Evolutionary conservation across 2,329 filamentous ascomycete genomes (phyloP), one percentile per base, ranked within the genome.

Genomic region (Myriosclerotinia duriaeana): DNA sequence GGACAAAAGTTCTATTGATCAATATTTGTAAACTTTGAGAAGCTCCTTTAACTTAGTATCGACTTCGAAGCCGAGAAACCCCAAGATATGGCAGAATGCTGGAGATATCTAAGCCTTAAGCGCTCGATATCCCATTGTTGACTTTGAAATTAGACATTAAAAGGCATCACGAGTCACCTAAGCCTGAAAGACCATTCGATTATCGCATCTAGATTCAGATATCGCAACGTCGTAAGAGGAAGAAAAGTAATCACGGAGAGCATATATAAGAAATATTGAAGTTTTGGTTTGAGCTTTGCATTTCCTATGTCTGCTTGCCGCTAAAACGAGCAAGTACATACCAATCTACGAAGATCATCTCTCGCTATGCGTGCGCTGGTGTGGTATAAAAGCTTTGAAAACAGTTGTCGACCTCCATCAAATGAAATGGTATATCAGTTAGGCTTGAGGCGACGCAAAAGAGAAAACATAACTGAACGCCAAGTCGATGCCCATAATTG

Each of bases 371-470:
- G 44, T 60, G 54, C 38, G 61, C 61, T 55, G 48, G 26, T 55
- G 40, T 64, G 61, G 61, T 64, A 56, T 64, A 64, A 58, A 46
- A 67, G 50, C 53, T 42, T 56, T 26, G 22, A 44, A 62, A 66
- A 46, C 64, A 61, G 26, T 62, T 50, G 42, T 38, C 42, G 50
- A 52, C 56, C 50, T 46, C 59, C 48, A 42, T 62, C 36, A 53
- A 64, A 59, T 26, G 36, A 67, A 67, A 65, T 67, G 62, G 38
- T 54, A 65, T 64, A 66, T 34, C 48, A 36, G 4, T n/a, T 50
- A 42, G 26, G 48, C 30, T 42, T 26, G n/a, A 48, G 53, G 62
- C 38, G 40, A 56, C 50, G 62, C 30, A 38, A 48, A 60, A 65
- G 44, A 65, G 15, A 20, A 64, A 58, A 56, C 42, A 64, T 56